A percentile compares a stretch with the other conserved stretches of the same genome.
phyloP scores from a whole-genome alignment of 495 filamentous ascomycete genomes.

The Podospora pseudocomata region DNA sequence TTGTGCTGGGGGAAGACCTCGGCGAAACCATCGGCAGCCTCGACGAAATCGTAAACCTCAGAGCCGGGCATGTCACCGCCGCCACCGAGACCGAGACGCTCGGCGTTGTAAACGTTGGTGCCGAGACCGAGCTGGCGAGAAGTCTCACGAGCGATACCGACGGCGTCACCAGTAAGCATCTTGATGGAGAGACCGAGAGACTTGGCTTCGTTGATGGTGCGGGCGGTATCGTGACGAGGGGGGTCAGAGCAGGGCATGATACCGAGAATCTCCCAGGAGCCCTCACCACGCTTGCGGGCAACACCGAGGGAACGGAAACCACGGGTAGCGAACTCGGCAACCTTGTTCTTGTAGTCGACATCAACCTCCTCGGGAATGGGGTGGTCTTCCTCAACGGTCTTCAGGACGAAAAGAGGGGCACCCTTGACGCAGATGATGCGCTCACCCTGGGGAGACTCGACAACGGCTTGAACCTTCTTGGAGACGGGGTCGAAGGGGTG shows the following conservation, averaged over 20 bases:
- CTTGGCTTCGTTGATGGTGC: constrained; percentile 87
- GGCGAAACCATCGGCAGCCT: constrained; percentile 90
- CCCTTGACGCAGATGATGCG: constrained; percentile 86
- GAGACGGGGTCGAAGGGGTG: constrained; percentile 89
- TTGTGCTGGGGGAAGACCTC: constrained; percentile 98
- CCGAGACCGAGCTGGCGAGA: constrained; percentile 86
- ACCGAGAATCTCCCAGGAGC: constrained; percentile 83
- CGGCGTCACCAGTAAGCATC: constrained; percentile 95
- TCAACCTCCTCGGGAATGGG: constrained; percentile 68
- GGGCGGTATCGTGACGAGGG: constrained; percentile 84
- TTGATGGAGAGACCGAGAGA: constrained; percentile 84
- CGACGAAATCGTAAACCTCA: constrained; percentile 90
- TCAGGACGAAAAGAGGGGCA: constrained; percentile 78
- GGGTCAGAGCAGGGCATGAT: constrained; percentile 93
- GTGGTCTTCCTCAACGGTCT: constrained; percentile 78
- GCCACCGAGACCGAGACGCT: constrained; percentile 75
- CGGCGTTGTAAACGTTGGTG: constrained; percentile 91
- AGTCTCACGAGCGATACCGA: constrained; percentile 88
- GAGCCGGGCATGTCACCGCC: constrained; percentile 89
- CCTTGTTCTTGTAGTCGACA: constrained; percentile 81
- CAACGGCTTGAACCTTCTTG: constrained; percentile 84
- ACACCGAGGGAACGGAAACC: constrained; percentile 91
- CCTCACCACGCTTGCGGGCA: constrained; percentile 75
- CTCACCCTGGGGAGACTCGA: constrained; percentile 77
- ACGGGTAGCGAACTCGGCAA: constrained; percentile 84